phyloP scores from a whole-genome alignment of 2,329 filamentous ascomycete genomes.

The Fusarium torulosum region DNA sequence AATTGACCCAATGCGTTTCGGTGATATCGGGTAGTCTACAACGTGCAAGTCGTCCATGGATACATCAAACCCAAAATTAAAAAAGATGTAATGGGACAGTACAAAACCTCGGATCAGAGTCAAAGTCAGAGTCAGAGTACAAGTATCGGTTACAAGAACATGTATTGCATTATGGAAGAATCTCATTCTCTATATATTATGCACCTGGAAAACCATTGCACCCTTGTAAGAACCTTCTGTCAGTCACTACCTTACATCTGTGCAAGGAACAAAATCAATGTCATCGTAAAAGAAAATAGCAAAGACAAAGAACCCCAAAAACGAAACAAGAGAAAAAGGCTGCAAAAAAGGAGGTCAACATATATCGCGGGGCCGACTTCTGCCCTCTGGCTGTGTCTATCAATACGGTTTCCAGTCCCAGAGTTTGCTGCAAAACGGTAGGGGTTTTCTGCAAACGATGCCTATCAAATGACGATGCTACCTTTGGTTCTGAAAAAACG shows the following conservation, averaged over 20 bases:
- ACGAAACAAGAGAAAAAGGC: constrained; percentile 42
- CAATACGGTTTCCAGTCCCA: constrained; percentile 46
- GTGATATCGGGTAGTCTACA: too few species aligned
- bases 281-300: constrained; percentile 34
- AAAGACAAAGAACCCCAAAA: constrained; percentile 41
- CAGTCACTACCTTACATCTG: constrained; percentile 46
- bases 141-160: constrained; percentile 15
- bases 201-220: constrained; percentile 47
- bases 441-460: constrained; percentile 43
- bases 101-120: not conserved
- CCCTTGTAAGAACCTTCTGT: constrained; percentile 42
- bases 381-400: constrained; percentile 49
- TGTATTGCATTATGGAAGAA: constrained; percentile 42
- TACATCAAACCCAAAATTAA: too few species aligned
- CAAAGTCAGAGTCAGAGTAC: not conserved
- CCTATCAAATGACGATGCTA: constrained; percentile 49
- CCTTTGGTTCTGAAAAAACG: constrained; percentile 45
- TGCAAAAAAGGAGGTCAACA: constrained; percentile 45
- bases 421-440: constrained; percentile 44
- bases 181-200: constrained; percentile 49
- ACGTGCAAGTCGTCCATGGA: too few species aligned
- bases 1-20: too few species aligned
- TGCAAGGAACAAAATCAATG: constrained; percentile 43
- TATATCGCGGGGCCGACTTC: constrained; percentile 44
- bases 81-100: too few species aligned